Evolutionary conservation across 352 stramenopile species (phyloP).

Genomic region (Plasmopara viticola): DNA sequence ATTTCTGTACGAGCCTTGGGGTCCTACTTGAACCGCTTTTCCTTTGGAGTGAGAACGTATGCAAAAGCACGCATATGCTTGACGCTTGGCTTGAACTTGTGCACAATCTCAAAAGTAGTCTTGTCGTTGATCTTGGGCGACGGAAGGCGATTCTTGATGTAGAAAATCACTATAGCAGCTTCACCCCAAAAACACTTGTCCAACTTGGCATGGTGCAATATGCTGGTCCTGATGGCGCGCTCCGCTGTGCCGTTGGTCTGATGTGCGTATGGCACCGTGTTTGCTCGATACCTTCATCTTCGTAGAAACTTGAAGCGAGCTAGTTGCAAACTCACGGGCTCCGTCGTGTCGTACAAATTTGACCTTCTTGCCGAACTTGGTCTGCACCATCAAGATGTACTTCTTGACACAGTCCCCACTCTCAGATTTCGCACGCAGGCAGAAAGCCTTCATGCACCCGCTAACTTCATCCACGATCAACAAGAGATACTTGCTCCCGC

Average conservation of each 20-base stretch:
- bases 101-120: neutral
- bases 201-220: too few species aligned
- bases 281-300: neutral
- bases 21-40: conserved; percentile 13
- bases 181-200: too few species aligned
- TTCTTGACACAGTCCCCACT: too few species aligned
- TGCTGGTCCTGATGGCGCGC: neutral
- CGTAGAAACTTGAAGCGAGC: neutral
- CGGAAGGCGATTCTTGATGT: conserved; percentile 3
- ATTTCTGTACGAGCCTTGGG: conserved; percentile 2
- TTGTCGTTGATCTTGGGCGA: neutral
- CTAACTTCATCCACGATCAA: too few species aligned
- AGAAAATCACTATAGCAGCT: neutral
- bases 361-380: too few species aligned
- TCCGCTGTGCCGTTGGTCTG: neutral
- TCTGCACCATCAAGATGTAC: too few species aligned
- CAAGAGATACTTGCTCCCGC: too few species aligned
- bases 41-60: neutral
- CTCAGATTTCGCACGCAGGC: too few species aligned
- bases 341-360: too few species aligned
- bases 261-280: neutral
- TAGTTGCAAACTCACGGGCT: too few species aligned
- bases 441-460: too few species aligned
- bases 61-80: conserved; percentile 9
- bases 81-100: conserved; percentile 11